phyloP scores from a whole-genome alignment of 192 early-diverging fungal genomes.

The Coemansia sp. region DNA sequence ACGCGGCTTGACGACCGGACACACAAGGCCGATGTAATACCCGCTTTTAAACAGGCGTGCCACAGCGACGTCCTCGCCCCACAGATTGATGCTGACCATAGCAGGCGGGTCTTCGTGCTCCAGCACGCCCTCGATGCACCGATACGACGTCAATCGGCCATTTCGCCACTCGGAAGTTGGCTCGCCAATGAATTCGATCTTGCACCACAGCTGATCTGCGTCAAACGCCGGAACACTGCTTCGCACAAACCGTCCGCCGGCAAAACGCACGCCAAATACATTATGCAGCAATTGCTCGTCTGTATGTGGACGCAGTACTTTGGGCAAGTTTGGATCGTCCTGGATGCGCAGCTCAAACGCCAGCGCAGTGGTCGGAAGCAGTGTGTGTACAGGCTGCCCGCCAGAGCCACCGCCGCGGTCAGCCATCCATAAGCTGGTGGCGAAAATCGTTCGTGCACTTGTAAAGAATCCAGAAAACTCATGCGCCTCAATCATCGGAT shows the following conservation, averaged over 20 bases:
- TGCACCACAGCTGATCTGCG: conserved; percentile 50
- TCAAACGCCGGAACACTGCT: conserved; percentile 22
- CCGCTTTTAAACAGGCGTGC: conserved; percentile 24
- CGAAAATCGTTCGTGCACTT: conserved; percentile 19
- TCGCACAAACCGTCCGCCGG: conserved; percentile 11
- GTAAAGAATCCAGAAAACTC: conserved; percentile 47
- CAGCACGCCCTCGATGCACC: conserved; percentile 12
- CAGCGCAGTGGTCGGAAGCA: conserved; percentile 34
- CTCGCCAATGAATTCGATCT: conserved; percentile 13
- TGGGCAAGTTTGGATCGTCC: conserved; percentile 15
- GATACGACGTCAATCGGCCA: conserved; percentile 1
- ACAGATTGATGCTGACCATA: conserved; percentile 23
- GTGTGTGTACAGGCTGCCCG: conserved; percentile 20
- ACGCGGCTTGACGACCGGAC: conserved; percentile 10
- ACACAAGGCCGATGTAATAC: conserved; percentile 41
- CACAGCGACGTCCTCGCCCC: conserved; percentile 24
- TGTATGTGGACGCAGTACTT: conserved; percentile 11
- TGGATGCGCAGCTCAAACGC: conserved; percentile 43
- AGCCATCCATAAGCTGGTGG: conserved; percentile 18
- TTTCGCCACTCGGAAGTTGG: background rate
- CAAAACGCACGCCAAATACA: conserved; percentile 35
- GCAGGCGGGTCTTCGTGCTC: conserved; percentile 27
- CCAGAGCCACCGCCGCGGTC: conserved; percentile 23
- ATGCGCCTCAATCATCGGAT: conserved; percentile 33
- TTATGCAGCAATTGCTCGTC: conserved; percentile 28